phyloP scores from a whole-genome alignment of 148 eudicot species.

The Camellia japonica region DNA sequence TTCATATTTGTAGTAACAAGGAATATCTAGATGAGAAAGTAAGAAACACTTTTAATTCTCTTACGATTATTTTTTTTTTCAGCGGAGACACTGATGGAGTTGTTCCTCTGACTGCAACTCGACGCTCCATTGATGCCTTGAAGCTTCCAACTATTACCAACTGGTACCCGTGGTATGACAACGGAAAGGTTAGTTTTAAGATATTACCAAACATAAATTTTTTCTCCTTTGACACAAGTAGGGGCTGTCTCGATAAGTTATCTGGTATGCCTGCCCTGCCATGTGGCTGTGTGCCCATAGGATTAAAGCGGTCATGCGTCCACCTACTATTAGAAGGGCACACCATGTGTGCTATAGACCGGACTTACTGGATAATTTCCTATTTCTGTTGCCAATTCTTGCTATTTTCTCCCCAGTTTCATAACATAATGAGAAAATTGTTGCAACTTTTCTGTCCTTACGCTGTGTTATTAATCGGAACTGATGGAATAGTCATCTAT shows the following conservation, averaged over 20 bases:
- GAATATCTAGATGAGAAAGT: not conserved
- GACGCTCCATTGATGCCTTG: slow-evolving; percentile 77
- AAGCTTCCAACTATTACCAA: slow-evolving; percentile 69
- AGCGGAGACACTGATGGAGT: slow-evolving; percentile 48
- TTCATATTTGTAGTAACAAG: not conserved
- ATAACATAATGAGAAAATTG: too few species aligned
- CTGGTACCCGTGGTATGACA: slow-evolving; percentile 93
- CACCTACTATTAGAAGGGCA: too few species aligned
- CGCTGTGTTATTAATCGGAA: too few species aligned
- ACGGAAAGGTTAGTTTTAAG: slow-evolving; percentile 56
- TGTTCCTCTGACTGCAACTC: slow-evolving; percentile 93
- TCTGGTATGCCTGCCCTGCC: too few species aligned
- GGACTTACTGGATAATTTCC: not conserved
- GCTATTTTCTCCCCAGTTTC: not conserved
- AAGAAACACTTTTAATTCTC: not conserved
- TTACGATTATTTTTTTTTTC: not conserved
- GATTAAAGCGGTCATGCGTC: too few species aligned
- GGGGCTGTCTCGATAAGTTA: too few species aligned
- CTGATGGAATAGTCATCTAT: too few species aligned
- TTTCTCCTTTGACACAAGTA: not conserved
- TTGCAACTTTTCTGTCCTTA: too few species aligned
- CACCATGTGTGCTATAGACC: too few species aligned
- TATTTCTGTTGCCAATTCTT: not conserved
- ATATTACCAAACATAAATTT: not conserved
- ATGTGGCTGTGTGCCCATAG: too few species aligned